These are phyloP conservation scores for Xerocomus potaroensis DNA, from an alignment of 768 basidiomycete species.

Conservation along the genomic window DNA sequence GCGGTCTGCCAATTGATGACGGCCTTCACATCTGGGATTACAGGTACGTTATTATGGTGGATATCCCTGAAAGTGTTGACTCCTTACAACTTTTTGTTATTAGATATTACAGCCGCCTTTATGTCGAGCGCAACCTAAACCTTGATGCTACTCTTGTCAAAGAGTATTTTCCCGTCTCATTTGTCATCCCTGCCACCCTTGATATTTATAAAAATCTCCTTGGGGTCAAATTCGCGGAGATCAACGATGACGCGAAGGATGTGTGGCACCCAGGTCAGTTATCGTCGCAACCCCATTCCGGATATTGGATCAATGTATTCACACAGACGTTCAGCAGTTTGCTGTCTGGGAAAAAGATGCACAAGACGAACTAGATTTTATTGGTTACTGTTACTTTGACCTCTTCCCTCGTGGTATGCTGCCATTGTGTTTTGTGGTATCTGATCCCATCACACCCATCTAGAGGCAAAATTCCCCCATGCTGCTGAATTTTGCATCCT, in stretches of 20 bases:
- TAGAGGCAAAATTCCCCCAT: conserved; percentile 78
- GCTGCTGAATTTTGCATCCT: conserved; percentile 82
- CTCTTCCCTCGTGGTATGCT: conserved; percentile 73
- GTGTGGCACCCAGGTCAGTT: conserved; percentile 79
- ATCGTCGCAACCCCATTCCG: background rate
- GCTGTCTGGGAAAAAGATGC: conserved; percentile 81
- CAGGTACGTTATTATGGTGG: conserved; percentile 44
- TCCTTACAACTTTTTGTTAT: no score
- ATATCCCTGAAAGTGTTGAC: no score
- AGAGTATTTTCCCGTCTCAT: conserved; percentile 84
- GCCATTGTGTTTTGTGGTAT: no score
- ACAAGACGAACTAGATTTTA: conserved; percentile 63
- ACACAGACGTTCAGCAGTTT: conserved; percentile 74
- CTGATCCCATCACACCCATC: no score
- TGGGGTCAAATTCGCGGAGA: conserved; percentile 59
- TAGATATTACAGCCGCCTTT: conserved; percentile 37
- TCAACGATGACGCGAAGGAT: conserved; percentile 51
- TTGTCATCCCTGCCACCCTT: conserved; percentile 79
- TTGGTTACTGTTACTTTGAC: conserved; percentile 87
- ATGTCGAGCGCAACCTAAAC: conserved; percentile 58
- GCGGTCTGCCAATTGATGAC: conserved; percentile 59
- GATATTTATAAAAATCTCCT: conserved; percentile 81
- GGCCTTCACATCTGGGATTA: conserved; percentile 86
- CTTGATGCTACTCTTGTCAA: conserved; percentile 79
- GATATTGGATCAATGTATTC: background rate